A percentile compares a stretch with the other conserved stretches of the same genome.
Conservation (phyloP, 1,284 basidiomycete species). For the Prillingera fragicola region DNA sequence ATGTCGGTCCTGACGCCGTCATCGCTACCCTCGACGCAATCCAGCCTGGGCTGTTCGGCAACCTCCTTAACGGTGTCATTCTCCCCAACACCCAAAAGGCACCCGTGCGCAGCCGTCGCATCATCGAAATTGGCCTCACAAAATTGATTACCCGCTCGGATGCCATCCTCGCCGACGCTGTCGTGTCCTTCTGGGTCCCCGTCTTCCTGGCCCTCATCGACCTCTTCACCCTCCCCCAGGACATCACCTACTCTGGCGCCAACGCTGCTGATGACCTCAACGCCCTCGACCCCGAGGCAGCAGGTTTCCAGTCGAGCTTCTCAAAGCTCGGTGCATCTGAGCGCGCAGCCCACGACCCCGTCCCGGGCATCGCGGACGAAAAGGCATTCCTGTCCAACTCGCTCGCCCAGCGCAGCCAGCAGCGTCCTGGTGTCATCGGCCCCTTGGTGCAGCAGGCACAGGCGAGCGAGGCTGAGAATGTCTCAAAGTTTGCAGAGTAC, state of each 20-base stretch:
- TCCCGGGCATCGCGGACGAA: slow-evolving; percentile 46
- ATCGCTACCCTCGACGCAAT: slow-evolving; percentile 73
- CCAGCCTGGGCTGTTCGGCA: slow-evolving; percentile 83
- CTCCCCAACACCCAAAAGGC: slow-evolving; percentile 76
- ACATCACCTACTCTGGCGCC: slow-evolving; percentile 52
- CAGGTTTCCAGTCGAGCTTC: slow-evolving; percentile 89
- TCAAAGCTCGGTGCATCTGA: slow-evolving; percentile 79
- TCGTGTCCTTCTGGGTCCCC: slow-evolving; percentile 62
- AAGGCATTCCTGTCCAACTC: slow-evolving; percentile 45
- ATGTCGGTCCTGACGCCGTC: slow-evolving; percentile 72
- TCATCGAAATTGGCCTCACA: slow-evolving; percentile 76
- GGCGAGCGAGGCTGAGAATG: slow-evolving; percentile 30
- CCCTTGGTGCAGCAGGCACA: slow-evolving; percentile 39
- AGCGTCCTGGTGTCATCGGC: slow-evolving; percentile 44
- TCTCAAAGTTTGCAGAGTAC: slow-evolving; percentile 40
- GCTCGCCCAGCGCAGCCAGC: slow-evolving; percentile 35
- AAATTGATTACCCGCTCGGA: slow-evolving; percentile 69
- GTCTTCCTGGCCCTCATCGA: slow-evolving; percentile 69
- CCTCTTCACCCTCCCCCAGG: slow-evolving; percentile 68
- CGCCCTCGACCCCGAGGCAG: slow-evolving; percentile 75
- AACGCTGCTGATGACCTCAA: slow-evolving; percentile 55
- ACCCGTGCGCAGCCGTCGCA: slow-evolving; percentile 72
- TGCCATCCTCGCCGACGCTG: slow-evolving; percentile 61
- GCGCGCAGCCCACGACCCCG: slow-evolving; percentile 46
- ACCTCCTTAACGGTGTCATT: slow-evolving; percentile 73